phyloP scores from a whole-genome alignment of 2,329 filamentous ascomycete genomes.

The Microdochium nivale region DNA sequence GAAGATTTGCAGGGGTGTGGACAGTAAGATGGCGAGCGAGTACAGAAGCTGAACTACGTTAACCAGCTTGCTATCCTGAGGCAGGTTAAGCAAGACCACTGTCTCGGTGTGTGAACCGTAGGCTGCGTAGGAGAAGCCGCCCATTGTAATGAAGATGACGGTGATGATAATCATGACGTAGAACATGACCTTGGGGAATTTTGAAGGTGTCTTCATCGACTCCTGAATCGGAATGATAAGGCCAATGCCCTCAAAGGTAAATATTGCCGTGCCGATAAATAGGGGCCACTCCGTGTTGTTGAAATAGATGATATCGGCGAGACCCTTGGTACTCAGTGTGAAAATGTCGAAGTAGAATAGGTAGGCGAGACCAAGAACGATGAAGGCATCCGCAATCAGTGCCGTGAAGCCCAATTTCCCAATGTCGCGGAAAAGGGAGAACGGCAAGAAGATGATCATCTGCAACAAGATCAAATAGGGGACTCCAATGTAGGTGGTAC shows the following conservation, averaged over 20 bases:
- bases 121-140: conserved; percentile 88
- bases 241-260: conserved; percentile 96
- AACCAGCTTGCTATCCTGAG: conserved; percentile 90
- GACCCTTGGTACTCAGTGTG: conserved; percentile 66
- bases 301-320: conserved; percentile 84
- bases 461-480: conserved; percentile 89
- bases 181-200: conserved; percentile 83
- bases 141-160: conserved; percentile 81
- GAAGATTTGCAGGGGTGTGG: conserved; percentile 93
- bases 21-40: conserved; percentile 92
- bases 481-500: conserved; percentile 76
- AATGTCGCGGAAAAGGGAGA: conserved; percentile 91
- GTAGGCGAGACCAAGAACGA: conserved; percentile 83
- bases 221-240: conserved; percentile 97
- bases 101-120: conserved; percentile 95
- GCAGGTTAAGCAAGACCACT: conserved; percentile 90
- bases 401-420: conserved; percentile 95
- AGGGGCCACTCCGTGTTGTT: conserved; percentile 90
- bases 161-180: conserved; percentile 94
- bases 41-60: conserved; percentile 96
- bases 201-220: conserved; percentile 84
- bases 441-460: conserved; percentile 87
- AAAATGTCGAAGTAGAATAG: conserved; percentile 92
- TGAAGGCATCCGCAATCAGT: conserved; percentile 87
- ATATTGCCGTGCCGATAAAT: conserved; percentile 97